Evolutionary conservation across 2,329 filamentous ascomycete genomes (phyloP).

Genomic region (Alternaria novae-zelandiae): DNA sequence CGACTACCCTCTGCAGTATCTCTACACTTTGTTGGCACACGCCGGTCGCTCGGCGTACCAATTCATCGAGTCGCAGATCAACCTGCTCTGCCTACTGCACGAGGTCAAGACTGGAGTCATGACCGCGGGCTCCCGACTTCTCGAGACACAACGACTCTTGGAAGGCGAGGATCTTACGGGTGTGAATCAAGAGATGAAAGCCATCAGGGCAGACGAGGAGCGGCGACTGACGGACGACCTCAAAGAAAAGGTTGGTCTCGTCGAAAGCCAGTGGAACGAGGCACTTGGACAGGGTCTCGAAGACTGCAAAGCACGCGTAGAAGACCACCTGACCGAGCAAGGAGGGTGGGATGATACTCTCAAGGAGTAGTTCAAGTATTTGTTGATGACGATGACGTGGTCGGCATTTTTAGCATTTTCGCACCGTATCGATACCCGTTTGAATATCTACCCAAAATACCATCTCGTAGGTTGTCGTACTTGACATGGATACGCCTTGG

Average conservation of each 20-base stretch:
- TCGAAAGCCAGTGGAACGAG: conserved; percentile 89
- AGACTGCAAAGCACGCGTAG: conserved; percentile 75
- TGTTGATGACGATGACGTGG: conserved; percentile 12
- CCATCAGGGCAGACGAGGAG: conserved; percentile 71
- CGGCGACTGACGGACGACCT: conserved; percentile 78
- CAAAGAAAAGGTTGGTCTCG: conserved; percentile 89
- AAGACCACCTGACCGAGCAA: conserved; percentile 72
- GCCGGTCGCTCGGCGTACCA: conserved; percentile 93
- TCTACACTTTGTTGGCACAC: conserved; percentile 83
- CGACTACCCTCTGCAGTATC: conserved; percentile 84
- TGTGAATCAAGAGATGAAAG: conserved; percentile 58
- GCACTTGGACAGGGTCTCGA: conserved; percentile 81
- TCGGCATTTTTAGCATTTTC: conserved; percentile 29
- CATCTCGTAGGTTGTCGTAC: conserved; percentile 8
- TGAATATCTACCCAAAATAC: conserved; percentile 17
- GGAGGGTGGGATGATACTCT: conserved; percentile 85
- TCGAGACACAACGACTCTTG: conserved; percentile 66
- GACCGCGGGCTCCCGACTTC: conserved; percentile 69
- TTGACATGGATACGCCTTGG: conserved; percentile 5
- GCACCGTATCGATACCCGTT: conserved; percentile 45
- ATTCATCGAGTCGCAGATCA: conserved; percentile 94
- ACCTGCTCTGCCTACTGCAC: conserved; percentile 86
- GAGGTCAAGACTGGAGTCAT: conserved; percentile 85
- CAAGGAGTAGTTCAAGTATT: conserved; percentile 41
- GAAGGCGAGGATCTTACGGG: conserved; percentile 50